Base-by-base conservation (phyloP, 139 green algal genomes). In the Micractinium sp. region DNA sequence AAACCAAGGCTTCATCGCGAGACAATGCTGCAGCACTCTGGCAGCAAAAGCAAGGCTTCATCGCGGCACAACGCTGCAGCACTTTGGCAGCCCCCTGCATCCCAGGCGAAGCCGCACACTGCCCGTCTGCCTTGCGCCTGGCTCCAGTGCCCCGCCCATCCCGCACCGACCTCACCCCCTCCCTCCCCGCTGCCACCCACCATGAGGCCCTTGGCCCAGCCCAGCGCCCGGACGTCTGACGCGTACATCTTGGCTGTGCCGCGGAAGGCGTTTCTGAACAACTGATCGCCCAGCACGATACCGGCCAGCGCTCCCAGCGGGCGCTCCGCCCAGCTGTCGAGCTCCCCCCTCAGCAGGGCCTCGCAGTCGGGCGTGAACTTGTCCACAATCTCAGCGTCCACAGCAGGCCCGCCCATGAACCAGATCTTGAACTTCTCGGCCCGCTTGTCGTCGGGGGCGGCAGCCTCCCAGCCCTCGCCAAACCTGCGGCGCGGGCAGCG, bases 271-370 rank as follows among this genome's bases (percentile, higher is more conserved):
- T 95, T 94, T 39, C 94, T 80, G 80, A 39, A 81, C 61, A 96
- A 92, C 86, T 96, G 94, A 86, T 96, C 94, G 38, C 90, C 92
- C 0, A 96, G 76, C 25, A 96, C 87, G 75, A 95, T 92, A 16
- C 90, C 93, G 19, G 93, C 93, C 56, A 94, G 16, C 14, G 71
- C 61, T 5, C 67, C 73, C 35, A 82, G 27, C 36, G 71, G 81
- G n/a, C 73, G 35, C 2, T 20, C 36, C 23, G 66, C 22, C 90
- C 85, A 92, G 38, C n/a, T 14, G 39, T 91, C 90, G 12, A 66
- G 81, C 31, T 87, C 27, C 12, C 90, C 90, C 23, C 7, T 15
- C 35, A 85, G 16, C 53, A 93, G 86, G 3, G 71, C 81, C n/a
- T 91, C 82, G 39, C 53, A 85, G 81, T 91, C 82, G 23, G 20